Percentiles rank a stretch among this genome's conserved stretches.
phyloP scores from a whole-genome alignment of 2,329 filamentous ascomycete genomes.

The Talaromyces sp. region DNA sequence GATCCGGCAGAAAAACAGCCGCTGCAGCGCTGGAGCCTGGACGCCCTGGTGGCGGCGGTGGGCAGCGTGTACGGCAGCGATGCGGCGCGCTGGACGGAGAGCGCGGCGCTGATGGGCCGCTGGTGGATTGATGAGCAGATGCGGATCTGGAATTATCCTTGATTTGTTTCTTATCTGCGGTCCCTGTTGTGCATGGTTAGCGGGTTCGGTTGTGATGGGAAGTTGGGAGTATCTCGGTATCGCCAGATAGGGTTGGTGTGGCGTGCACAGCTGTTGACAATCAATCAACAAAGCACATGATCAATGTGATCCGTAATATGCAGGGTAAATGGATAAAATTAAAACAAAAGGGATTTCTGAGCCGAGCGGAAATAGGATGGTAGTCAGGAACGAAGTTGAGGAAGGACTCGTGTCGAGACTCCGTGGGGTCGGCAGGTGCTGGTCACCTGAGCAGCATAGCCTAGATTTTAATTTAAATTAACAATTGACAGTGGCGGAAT shows the following conservation, averaged over 20 bases:
- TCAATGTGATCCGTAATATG: not conserved
- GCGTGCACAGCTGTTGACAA: not conserved
- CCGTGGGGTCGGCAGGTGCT: not conserved
- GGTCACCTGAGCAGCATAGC: slow-evolving; percentile 2
- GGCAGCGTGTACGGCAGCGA: slow-evolving; percentile 22
- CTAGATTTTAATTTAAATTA: no score
- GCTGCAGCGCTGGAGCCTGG: slow-evolving; percentile 25
- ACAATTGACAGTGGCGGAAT: no score
- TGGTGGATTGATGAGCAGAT: slow-evolving; percentile 33
- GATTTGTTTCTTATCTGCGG: not conserved
- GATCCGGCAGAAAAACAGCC: slow-evolving; percentile 31
- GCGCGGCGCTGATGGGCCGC: slow-evolving; percentile 30
- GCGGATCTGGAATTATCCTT: slow-evolving; percentile 19
- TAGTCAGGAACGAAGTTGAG: no score
- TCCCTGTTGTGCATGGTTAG: not conserved
- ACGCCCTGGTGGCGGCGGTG: slow-evolving; percentile 20
- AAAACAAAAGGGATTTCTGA: no score
- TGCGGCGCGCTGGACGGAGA: slow-evolving; percentile 27
- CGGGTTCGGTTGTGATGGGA: not conserved
- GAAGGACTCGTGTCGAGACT: not conserved
- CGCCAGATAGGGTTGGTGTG: not conserved
- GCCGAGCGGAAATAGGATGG: no score
- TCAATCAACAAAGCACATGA: no score
- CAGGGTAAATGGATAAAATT: no score
- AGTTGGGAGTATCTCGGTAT: not conserved